Evolutionary conservation across 257 asterid genomes (phyloP).

Genomic region (Nicotiana undulata): DNA sequence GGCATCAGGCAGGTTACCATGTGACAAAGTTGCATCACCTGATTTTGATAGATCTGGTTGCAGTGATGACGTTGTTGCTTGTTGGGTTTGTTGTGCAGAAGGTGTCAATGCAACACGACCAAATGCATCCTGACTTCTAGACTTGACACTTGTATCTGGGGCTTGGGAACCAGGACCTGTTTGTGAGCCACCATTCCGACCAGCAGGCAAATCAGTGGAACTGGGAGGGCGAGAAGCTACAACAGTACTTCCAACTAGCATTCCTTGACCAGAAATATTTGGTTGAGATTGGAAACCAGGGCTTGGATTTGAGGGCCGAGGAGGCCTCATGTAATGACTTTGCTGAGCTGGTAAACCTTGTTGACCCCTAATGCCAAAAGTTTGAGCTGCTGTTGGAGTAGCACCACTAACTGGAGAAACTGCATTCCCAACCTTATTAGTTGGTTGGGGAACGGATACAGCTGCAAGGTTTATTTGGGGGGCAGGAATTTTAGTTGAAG

Average conservation of each 20-base stretch:
- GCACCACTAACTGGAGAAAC: slow-evolving; percentile 29
- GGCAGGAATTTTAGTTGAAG: slow-evolving; percentile 90
- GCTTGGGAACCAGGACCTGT: slow-evolving; percentile 48
- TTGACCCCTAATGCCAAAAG: slow-evolving; percentile 28
- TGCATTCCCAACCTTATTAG: slow-evolving; percentile 31
- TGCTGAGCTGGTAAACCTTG: slow-evolving; percentile 51
- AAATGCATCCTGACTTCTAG: slow-evolving; percentile 41
- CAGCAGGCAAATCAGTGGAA: slow-evolving; percentile 38
- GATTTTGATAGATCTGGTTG: slow-evolving; percentile 47
- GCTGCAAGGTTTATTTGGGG: slow-evolving; percentile 69
- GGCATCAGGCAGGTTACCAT: slow-evolving; percentile 34
- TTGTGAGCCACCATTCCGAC: slow-evolving; percentile 30
- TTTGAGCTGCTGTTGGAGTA: slow-evolving; percentile 34
- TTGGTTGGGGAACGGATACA: slow-evolving; percentile 37
- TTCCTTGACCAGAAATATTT: slow-evolving; percentile 37
- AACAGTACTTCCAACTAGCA: slow-evolving; percentile 37
- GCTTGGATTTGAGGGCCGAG: slow-evolving; percentile 44
- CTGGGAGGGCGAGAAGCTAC: slow-evolving; percentile 33
- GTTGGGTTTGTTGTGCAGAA: slow-evolving; percentile 39
- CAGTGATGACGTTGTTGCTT: slow-evolving; percentile 22
- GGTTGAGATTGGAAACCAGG: slow-evolving; percentile 57
- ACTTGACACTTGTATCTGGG: slow-evolving; percentile 30
- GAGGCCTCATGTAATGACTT: slow-evolving; percentile 40
- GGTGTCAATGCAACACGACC: slow-evolving; percentile 27
- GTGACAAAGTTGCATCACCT: slow-evolving; percentile 22